A percentile compares a stretch with the other conserved stretches of the same genome.
These are phyloP conservation scores for Cydonia oblonga DNA, from an alignment of 331 rosid genomes.

Conservation along the genomic window DNA sequence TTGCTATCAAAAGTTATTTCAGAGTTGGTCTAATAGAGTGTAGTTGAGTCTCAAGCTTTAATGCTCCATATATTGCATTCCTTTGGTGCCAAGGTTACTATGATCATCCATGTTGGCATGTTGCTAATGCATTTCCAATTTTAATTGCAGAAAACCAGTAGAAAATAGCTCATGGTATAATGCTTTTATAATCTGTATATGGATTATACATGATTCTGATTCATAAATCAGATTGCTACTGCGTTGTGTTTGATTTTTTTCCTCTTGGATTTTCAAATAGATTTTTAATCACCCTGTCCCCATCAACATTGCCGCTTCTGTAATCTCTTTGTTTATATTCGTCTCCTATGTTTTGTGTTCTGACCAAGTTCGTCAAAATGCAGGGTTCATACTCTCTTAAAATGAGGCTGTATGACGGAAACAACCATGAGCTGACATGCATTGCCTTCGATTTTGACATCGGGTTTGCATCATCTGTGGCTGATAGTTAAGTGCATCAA, in stretches of 20 bases:
- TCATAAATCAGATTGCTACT: too few relatives aligned
- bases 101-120: not conserved
- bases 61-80: not conserved
- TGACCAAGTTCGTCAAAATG: slow-evolving; percentile 9
- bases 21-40: too few relatives aligned
- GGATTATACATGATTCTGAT: not conserved
- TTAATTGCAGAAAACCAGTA: not conserved
- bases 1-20: too few relatives aligned
- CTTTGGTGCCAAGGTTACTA: not conserved
- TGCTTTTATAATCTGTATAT: not conserved
- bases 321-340: not conserved
- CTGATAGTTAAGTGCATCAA: slow-evolving; percentile 35
- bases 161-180: not conserved
- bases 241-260: not conserved
- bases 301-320: not conserved
- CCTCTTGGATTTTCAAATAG: not conserved
- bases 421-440: slow-evolving; percentile 49
- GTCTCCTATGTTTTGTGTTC: not conserved
- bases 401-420: slow-evolving; percentile 56
- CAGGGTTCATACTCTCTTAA: slow-evolving; percentile 72
- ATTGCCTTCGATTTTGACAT: slow-evolving; percentile 46
- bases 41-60: not conserved
- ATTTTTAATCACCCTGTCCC: not conserved
- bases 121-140: not conserved
- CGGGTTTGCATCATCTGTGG: slow-evolving; percentile 43